A percentile compares a stretch with the other conserved stretches of the same genome.
phyloP scores from a whole-genome alignment of 2,329 filamentous ascomycete genomes.

The Blumeriella jaapii region DNA sequence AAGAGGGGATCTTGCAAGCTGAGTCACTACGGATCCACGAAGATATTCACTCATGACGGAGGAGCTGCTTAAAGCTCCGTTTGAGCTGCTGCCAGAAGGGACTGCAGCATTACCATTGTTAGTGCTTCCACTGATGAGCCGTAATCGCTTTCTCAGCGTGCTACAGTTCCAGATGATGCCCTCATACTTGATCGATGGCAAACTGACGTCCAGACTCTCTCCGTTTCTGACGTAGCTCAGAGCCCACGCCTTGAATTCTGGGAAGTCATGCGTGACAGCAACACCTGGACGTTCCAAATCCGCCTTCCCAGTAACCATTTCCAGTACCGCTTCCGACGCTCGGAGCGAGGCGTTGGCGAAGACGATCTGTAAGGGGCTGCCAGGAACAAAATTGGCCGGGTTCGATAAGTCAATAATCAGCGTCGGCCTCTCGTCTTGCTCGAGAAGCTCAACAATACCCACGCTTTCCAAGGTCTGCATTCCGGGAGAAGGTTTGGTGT shows the following conservation, averaged over 20 bases:
- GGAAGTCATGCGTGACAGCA: slow-evolving; percentile 36
- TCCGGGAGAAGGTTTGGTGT: slow-evolving; percentile 35
- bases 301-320: slow-evolving; percentile 21
- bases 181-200: slow-evolving; percentile 48
- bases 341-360: slow-evolving; percentile 60
- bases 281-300: slow-evolving; percentile 26
- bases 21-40: slow-evolving; percentile 1
- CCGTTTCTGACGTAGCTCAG: slow-evolving; percentile 42
- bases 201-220: slow-evolving; percentile 39
- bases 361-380: slow-evolving; percentile 45
- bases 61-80: slow-evolving; percentile 12
- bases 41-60: slow-evolving; percentile 14
- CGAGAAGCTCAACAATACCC: slow-evolving; percentile 60
- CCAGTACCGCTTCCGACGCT: slow-evolving; percentile 26
- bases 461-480: slow-evolving; percentile 49
- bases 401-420: slow-evolving; percentile 62
- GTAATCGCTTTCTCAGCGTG: slow-evolving; percentile 55
- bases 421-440: slow-evolving; percentile 65
- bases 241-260: slow-evolving; percentile 59
- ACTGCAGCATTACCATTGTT: slow-evolving; percentile 20
- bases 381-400: slow-evolving; percentile 38
- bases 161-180: slow-evolving; percentile 59
- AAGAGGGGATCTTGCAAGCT: slow-evolving; percentile 10
- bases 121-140: slow-evolving; percentile 51
- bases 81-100: slow-evolving; percentile 15